Evolutionary conservation across 805 yeast genomes (phyloP).

Genomic region (Saturnispora diversa): DNA sequence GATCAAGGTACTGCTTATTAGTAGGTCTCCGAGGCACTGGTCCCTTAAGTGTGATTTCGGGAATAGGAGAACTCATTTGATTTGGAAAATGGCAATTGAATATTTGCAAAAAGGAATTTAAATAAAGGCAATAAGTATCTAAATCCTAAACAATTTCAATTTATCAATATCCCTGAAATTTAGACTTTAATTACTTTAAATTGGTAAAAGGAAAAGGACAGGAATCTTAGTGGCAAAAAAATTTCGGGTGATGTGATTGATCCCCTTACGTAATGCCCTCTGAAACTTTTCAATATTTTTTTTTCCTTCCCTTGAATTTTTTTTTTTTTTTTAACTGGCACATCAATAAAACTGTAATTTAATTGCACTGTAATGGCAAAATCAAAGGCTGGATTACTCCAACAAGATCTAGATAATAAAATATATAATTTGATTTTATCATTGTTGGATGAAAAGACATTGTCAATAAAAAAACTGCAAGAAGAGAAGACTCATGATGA

Average conservation of each 20-base stretch:
- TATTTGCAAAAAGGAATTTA: neutral
- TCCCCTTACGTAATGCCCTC: too few species aligned
- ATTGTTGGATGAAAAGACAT: conserved; percentile 53
- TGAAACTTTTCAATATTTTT: conserved; percentile 1
- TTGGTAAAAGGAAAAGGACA: too few species aligned
- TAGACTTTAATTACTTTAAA: too few species aligned
- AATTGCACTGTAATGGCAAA: conserved; percentile 5
- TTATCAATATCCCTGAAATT: too few species aligned
- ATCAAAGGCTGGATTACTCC: conserved; percentile 20
- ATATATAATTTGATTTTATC: conserved; percentile 47
- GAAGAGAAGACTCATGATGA: neutral
- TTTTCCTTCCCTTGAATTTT: too few species aligned
- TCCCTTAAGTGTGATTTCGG: conserved; percentile 10
- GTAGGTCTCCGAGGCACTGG: conserved; percentile 11
- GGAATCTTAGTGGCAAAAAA: conserved; percentile 2
- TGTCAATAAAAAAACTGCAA: conserved; percentile 25
- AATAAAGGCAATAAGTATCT: too few species aligned
- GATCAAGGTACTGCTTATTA: neutral
- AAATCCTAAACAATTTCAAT: too few species aligned
- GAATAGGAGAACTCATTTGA: conserved; percentile 16
- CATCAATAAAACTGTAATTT: too few species aligned
- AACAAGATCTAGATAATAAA: conserved; percentile 43
- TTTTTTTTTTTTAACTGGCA: too few species aligned
- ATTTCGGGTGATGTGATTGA: too few species aligned
- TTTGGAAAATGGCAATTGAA: neutral